These are phyloP conservation scores for Fusarium pilosicola DNA, from an alignment of 2,329 filamentous ascomycete genomes.

Conservation along the genomic window DNA sequence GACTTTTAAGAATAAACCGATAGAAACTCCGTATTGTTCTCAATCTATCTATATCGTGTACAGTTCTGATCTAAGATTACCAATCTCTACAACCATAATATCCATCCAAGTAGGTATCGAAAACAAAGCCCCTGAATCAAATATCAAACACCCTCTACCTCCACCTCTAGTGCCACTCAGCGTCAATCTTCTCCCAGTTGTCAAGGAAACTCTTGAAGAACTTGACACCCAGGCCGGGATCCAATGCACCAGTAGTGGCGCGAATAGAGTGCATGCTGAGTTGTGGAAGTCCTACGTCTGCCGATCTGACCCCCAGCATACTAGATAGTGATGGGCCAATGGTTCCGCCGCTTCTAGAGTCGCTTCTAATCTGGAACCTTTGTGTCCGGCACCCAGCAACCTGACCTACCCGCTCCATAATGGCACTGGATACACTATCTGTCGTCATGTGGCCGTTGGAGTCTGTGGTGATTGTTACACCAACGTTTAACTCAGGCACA, in stretches of 20 bases:
- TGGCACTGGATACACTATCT: conserved; percentile 83
- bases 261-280: conserved; percentile 94
- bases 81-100: conserved; percentile 11
- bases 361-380: conserved; percentile 94
- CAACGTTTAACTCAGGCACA: conserved; percentile 87
- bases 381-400: conserved; percentile 78
- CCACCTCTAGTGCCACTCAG: conserved; percentile 69
- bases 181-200: conserved; percentile 84
- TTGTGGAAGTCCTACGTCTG: conserved; percentile 91
- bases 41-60: conserved; percentile 5
- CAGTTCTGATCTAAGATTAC: conserved; percentile 1
- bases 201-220: conserved; percentile 92
- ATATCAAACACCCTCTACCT: conserved; percentile 16
- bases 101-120: conserved; percentile 17
- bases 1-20: neutral
- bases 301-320: conserved; percentile 81
- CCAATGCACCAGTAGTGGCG: conserved; percentile 84
- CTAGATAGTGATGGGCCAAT: conserved; percentile 92
- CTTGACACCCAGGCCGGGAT: conserved; percentile 88
- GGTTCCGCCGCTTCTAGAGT: conserved; percentile 87
- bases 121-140: neutral
- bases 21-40: neutral
- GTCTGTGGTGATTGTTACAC: conserved; percentile 82
- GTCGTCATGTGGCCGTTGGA: conserved; percentile 97
- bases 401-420: conserved; percentile 82